Evolutionary conservation across 345 rosid species (phyloP).

Genomic region (Lenwebbia sp.): DNA sequence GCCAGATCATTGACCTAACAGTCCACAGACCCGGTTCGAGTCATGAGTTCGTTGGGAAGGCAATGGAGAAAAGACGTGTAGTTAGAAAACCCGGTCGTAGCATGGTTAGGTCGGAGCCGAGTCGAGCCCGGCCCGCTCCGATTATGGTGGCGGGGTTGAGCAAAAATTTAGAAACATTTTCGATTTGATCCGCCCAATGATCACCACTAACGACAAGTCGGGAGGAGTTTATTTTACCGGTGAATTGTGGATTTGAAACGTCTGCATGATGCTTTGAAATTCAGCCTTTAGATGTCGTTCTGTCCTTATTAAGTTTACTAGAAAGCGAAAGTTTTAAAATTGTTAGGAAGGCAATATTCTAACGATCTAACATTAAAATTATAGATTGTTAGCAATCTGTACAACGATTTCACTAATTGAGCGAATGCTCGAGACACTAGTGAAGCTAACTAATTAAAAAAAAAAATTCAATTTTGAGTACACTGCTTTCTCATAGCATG

Average conservation of each 20-base stretch:
- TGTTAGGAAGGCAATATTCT: background rate
- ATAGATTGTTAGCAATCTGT: background rate
- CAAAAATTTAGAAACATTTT: background rate
- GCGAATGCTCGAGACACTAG: background rate
- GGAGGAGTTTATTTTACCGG: background rate
- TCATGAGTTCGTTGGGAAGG: background rate
- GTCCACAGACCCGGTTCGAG: background rate
- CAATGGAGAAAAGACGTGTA: background rate
- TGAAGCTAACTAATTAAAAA: background rate
- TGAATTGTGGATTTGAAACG: background rate
- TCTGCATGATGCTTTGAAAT: background rate
- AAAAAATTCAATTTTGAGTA: background rate
- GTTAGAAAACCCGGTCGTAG: background rate
- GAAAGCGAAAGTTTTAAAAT: background rate
- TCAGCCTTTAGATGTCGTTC: background rate
- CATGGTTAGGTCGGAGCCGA: background rate
- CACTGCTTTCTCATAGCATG: background rate
- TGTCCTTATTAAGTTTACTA: background rate
- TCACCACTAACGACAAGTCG: rapidly evolving
- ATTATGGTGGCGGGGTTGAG: background rate
- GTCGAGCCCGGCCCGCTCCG: background rate
- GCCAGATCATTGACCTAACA: background rate
- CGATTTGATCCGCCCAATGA: background rate
- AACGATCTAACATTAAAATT: background rate
- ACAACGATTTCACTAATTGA: background rate